Percentiles rank a stretch among this genome's conserved stretches.
Evolutionary conservation across 768 basidiomycete species (phyloP).

Genomic region (Mycena latifolia): DNA sequence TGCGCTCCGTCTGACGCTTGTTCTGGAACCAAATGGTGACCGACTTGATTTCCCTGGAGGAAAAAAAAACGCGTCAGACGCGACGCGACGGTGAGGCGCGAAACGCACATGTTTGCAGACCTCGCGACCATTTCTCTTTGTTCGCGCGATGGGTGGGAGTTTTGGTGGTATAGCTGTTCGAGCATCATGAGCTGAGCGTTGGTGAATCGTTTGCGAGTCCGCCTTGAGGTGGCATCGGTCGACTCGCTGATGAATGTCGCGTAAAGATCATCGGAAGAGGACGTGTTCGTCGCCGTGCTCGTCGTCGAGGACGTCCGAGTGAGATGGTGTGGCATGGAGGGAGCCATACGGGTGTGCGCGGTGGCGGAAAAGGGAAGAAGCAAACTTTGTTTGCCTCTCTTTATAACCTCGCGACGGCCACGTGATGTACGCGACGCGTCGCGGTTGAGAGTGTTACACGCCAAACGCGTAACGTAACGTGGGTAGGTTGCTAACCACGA

Average conservation of each 20-base stretch:
- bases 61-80: conserved; percentile 37
- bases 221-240: conserved; percentile 53
- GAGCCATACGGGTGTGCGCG: not conserved
- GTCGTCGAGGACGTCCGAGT: conserved; percentile 69
- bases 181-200: conserved; percentile 77
- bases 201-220: conserved; percentile 80
- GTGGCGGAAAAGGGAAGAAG: conserved; percentile 1
- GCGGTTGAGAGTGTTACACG: not conserved
- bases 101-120: conserved; percentile 72
- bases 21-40: conserved; percentile 91
- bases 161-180: conserved; percentile 79
- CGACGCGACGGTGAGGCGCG: conserved; percentile 22
- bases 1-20: conserved; percentile 78
- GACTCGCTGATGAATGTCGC: conserved; percentile 45
- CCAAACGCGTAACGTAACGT: no score
- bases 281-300: conserved; percentile 59
- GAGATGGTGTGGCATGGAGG: conserved; percentile 38
- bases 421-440: not conserved
- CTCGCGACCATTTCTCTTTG: conserved; percentile 75
- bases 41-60: conserved; percentile 70
- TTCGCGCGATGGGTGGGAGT: conserved; percentile 81
- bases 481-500: no score
- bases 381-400: not conserved
- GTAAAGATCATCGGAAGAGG: conserved; percentile 57
- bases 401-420: conserved; percentile 14